phyloP scores from a whole-genome alignment of 2,329 filamentous ascomycete species.

The Amylocarpus encephaloides region DNA sequence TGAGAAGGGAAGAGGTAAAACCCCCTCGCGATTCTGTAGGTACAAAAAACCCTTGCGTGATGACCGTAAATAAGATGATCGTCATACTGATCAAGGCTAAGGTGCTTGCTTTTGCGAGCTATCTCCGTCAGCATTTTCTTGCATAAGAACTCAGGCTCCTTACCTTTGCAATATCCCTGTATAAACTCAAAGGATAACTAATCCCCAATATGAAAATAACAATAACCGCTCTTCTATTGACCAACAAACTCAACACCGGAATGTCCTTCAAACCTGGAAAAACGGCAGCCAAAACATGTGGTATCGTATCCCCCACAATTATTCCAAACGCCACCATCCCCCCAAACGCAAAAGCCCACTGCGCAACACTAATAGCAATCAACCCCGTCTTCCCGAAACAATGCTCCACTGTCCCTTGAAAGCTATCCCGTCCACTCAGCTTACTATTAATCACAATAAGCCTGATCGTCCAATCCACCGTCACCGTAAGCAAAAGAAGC shows the following conservation, averaged over 20 bases:
- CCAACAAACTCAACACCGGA: conserved; percentile 75
- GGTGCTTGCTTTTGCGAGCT: conserved; percentile 94
- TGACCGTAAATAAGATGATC: conserved; percentile 79
- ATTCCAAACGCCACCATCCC: conserved; percentile 98
- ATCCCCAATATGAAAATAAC: conserved; percentile 79
- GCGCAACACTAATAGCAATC: conserved; percentile 80
- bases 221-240: conserved; percentile 77
- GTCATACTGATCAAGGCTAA: conserved; percentile 89
- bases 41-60: conserved; percentile 74
- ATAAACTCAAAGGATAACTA: conserved; percentile 86
- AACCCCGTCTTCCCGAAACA: conserved; percentile 87
- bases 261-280: conserved; percentile 69
- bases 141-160: conserved; percentile 19
- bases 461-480: conserved; percentile 95
- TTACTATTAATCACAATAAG: conserved; percentile 98
- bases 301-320: conserved; percentile 94
- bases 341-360: conserved; percentile 98
- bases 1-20: conserved; percentile 62
- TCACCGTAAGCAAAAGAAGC: conserved; percentile 70
- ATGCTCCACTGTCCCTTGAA: conserved; percentile 91
- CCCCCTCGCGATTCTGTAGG: conserved; percentile 66
- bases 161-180: conserved; percentile 95
- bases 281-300: conserved; percentile 75
- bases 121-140: conserved; percentile 17
- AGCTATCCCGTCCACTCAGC: conserved; percentile 85